Conservation (phyloP, 225 moss, liverwort and hornwort species). For the Climacium dendroides region DNA sequence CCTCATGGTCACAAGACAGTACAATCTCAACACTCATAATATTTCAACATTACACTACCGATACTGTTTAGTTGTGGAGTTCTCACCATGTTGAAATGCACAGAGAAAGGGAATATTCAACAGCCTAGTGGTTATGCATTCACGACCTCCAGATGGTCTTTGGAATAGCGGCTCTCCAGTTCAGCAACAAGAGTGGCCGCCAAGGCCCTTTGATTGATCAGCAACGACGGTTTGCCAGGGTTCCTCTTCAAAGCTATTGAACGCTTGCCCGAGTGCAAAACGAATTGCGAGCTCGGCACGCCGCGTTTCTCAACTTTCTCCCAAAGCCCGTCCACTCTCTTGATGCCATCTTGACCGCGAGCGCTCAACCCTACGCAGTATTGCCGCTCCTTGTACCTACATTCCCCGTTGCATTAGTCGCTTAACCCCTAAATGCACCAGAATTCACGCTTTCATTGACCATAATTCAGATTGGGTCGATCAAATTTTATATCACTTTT, state of each 20-base stretch:
- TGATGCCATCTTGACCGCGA: slow-evolving; percentile 39
- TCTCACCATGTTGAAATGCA: slow-evolving; percentile 21
- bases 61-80: background rate
- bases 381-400: slow-evolving; percentile 41
- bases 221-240: slow-evolving; percentile 43
- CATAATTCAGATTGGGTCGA: background rate
- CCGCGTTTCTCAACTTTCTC: slow-evolving; percentile 28
- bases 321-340: slow-evolving; percentile 39
- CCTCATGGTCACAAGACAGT: background rate
- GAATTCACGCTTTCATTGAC: background rate
- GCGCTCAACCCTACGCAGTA: slow-evolving; percentile 46
- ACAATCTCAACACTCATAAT: background rate
- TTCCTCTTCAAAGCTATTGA: slow-evolving; percentile 42
- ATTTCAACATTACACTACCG: background rate
- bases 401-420: background rate
- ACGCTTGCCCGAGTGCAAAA: slow-evolving; percentile 29
- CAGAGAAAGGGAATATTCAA: background rate
- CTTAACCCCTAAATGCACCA: background rate
- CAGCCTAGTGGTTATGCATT: background rate
- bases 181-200: slow-evolving; percentile 29
- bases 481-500: background rate
- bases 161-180: slow-evolving; percentile 25
- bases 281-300: slow-evolving; percentile 50
- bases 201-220: slow-evolving; percentile 46
- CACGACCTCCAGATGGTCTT: slow-evolving; percentile 34